A percentile compares a stretch with the other conserved stretches of the same genome.
These are phyloP conservation scores for Fusarium subtropicale DNA, from an alignment of 2,329 filamentous ascomycete genomes.

Conservation along the genomic window DNA sequence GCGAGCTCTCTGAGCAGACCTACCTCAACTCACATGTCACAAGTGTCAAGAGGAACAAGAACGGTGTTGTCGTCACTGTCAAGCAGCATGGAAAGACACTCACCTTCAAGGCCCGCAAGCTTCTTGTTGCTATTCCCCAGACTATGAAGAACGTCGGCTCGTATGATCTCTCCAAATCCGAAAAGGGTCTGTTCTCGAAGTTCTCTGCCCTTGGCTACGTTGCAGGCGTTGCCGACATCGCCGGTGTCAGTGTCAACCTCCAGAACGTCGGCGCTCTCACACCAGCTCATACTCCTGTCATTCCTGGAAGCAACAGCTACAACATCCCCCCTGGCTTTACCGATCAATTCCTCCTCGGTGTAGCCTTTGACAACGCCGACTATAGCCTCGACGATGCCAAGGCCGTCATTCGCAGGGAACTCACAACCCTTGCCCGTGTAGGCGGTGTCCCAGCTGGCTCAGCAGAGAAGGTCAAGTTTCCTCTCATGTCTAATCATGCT, in stretches of 20 bases:
- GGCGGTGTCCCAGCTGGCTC: conserved; percentile 12
- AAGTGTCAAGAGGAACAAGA: not conserved
- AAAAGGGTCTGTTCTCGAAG: conserved; percentile 27
- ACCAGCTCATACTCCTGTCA: not conserved
- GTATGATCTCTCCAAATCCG: conserved; percentile 12
- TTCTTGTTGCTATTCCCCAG: conserved; percentile 36
- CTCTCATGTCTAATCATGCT: conserved; percentile 17
- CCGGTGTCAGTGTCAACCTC: conserved; percentile 12
- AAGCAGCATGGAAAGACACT: conserved; percentile 3
- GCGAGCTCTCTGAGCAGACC: not conserved
- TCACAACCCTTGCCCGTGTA: conserved; percentile 4
- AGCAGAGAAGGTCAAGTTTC: conserved; percentile 11
- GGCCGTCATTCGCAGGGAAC: conserved; percentile 17
- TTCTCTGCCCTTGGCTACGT: conserved; percentile 29
- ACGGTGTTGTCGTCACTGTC: conserved; percentile 8
- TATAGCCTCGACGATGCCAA: conserved; percentile 16
- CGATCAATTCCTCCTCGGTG: conserved; percentile 6
- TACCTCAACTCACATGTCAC: conserved; percentile 27
- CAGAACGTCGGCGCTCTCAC: conserved; percentile 33
- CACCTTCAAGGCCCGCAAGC: conserved; percentile 26
- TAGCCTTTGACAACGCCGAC: conserved; percentile 8
- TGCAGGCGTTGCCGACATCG: conserved; percentile 23
- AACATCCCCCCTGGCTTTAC: not conserved
- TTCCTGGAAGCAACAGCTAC: conserved; percentile 25
- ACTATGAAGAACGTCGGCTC: conserved; percentile 19